These are phyloP conservation scores for Nemophila menziesii DNA, from an alignment of 257 asterid genomes.

Conservation along the genomic window DNA sequence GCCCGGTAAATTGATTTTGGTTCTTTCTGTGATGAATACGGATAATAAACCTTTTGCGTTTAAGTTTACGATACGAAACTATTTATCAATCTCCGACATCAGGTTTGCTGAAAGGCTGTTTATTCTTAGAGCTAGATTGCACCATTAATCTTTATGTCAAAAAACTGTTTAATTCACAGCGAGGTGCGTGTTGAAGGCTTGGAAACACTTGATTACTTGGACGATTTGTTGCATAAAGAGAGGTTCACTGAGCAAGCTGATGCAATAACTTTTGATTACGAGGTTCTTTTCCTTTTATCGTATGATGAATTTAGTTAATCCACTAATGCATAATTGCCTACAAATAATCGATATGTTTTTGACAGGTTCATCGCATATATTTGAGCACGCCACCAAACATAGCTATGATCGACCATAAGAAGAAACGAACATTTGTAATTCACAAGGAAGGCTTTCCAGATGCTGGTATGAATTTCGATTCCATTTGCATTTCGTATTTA, in stretches of 20 bases:
- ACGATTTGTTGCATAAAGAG: constrained; percentile 46
- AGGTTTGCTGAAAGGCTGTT: constrained; percentile 22
- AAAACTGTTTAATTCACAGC: constrained; percentile 61
- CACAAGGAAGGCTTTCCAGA: constrained; percentile 76
- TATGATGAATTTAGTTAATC: neutral
- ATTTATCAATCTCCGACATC: constrained; percentile 67
- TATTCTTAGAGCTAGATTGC: neutral
- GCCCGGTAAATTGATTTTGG: constrained; percentile 54
- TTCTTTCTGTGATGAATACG: constrained; percentile 57
- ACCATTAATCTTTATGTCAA: constrained; percentile 11
- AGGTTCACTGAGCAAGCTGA: constrained; percentile 84
- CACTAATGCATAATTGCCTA: neutral
- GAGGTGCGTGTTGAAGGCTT: constrained; percentile 88
- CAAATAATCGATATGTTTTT: constrained; percentile 5
- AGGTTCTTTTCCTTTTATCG: constrained; percentile 33
- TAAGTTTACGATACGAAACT: constrained; percentile 58
- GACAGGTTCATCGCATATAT: constrained; percentile 65
- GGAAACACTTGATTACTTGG: constrained; percentile 84
- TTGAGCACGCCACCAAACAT: constrained; percentile 69
- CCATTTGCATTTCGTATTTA: constrained; percentile 7
- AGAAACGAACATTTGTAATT: constrained; percentile 64
- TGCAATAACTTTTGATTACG: constrained; percentile 77
- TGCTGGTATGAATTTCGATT: constrained; percentile 38
- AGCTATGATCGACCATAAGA: constrained; percentile 78
- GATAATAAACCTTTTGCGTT: constrained; percentile 64